Evolutionary conservation across 768 basidiomycete species (phyloP).

Genomic region (Termitomyces sp.): DNA sequence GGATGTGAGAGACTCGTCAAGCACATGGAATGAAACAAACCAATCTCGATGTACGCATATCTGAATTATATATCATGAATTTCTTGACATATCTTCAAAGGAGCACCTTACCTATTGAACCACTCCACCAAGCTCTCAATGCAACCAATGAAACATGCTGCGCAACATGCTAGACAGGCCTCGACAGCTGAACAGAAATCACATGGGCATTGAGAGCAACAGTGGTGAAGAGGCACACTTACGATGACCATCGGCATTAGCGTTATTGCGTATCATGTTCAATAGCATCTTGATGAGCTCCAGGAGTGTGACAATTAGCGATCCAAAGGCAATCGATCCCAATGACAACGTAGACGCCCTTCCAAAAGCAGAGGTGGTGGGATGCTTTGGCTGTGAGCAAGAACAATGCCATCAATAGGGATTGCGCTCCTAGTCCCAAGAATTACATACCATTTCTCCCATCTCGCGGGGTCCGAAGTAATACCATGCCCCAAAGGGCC

Average conservation of each 20-base stretch:
- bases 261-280: conserved; percentile 55
- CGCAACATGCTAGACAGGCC: conserved; percentile 74
- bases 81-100: background rate
- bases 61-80: conserved; percentile 25
- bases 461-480: conserved; percentile 76
- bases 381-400: conserved; percentile 56
- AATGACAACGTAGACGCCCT: conserved; percentile 78
- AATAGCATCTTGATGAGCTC: conserved; percentile 67
- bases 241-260: conserved; percentile 66
- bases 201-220: background rate
- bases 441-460: conserved; percentile 55
- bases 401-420: background rate
- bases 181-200: conserved; percentile 53
- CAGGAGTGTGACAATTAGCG: conserved; percentile 77
- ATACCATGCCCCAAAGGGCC: conserved; percentile 78
- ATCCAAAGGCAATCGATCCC: conserved; percentile 84
- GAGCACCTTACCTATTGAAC: conserved; percentile 62
- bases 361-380: conserved; percentile 66
- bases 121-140: conserved; percentile 70
- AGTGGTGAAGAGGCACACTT: conserved; percentile 26
- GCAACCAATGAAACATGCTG: conserved; percentile 73
- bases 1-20: background rate
- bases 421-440: too few relatives aligned
- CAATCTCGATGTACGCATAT: conserved; percentile 84
- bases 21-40: conserved; percentile 29